Percentiles rank a stretch among this genome's conserved stretches.
These are phyloP conservation scores for Plasmodium inui DNA, from an alignment of 169 alveolate species.

Conservation along the genomic window DNA sequence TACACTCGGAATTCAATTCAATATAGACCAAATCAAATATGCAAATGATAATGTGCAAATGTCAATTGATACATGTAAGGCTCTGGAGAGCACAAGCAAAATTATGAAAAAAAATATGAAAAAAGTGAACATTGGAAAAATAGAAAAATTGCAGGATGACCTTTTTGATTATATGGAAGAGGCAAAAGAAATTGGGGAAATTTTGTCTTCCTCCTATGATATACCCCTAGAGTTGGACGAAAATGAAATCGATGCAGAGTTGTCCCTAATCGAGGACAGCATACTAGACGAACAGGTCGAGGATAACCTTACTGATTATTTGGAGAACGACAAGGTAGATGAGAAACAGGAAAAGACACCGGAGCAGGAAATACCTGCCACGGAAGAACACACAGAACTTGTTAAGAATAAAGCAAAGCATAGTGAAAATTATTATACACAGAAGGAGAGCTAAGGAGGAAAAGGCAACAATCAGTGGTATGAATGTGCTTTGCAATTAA, in stretches of 20 bases:
- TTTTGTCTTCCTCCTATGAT: conserved; percentile 52
- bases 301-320: conserved; percentile 41
- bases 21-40: conserved; percentile 70
- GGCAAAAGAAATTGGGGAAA: conserved; percentile 68
- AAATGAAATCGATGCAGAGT: conserved; percentile 73
- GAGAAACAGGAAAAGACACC: background rate
- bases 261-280: conserved; percentile 67
- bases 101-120: conserved; percentile 69
- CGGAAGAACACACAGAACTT: background rate
- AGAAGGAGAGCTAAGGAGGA: conserved; percentile 28
- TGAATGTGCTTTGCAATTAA: background rate
- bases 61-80: conserved; percentile 74
- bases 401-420: conserved; percentile 14
- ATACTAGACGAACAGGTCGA: conserved; percentile 67
- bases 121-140: conserved; percentile 68
- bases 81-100: conserved; percentile 51
- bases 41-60: conserved; percentile 74
- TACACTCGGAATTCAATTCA: conserved; percentile 74
- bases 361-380: background rate
- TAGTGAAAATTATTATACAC: conserved; percentile 16
- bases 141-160: conserved; percentile 76
- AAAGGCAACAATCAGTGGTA: background rate
- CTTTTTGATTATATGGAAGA: conserved; percentile 69
- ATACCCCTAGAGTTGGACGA: conserved; percentile 65
- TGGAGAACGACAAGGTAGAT: conserved; percentile 38